Conservation (phyloP, 352 stramenopile genomes). For the Sclerospora graminicola region DNA sequence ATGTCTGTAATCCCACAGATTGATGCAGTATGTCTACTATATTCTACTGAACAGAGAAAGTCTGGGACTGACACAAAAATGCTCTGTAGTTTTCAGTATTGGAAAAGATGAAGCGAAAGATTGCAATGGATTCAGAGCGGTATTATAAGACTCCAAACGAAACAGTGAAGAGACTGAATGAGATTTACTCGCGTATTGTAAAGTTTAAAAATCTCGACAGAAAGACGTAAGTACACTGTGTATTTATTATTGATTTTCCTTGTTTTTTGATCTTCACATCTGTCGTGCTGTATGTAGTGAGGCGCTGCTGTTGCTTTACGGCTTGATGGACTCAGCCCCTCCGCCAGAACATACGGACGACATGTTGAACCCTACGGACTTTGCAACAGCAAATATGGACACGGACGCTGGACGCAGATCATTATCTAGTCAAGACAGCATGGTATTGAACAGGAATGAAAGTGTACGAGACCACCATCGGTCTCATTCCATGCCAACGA, state of each 20-base stretch:
- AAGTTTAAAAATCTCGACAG: constrained; percentile 66
- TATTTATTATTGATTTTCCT: not conserved
- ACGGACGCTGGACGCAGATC: constrained; percentile 1
- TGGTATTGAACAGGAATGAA: constrained; percentile 2
- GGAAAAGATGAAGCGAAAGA: constrained; percentile 73
- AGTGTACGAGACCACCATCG: constrained; percentile 9
- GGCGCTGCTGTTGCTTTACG: constrained; percentile 48
- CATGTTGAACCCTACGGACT: not conserved
- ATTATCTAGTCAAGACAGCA: constrained; percentile 8
- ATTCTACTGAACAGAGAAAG: not conserved
- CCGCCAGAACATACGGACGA: constrained; percentile 6
- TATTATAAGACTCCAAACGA: constrained; percentile 34
- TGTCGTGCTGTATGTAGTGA: constrained; percentile 25
- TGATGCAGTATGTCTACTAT: constrained; percentile 26
- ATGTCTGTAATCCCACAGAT: constrained; percentile 10
- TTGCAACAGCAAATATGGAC: constrained; percentile 7
- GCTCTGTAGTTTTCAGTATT: constrained; percentile 45
- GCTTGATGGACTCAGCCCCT: constrained; percentile 48
- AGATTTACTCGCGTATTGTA: constrained; percentile 70
- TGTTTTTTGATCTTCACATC: not conserved
- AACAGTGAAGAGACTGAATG: constrained; percentile 47
- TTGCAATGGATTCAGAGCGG: constrained; percentile 27
- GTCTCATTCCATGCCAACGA: constrained; percentile 17
- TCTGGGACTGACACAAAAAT: not conserved
- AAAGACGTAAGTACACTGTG: constrained; percentile 40